Conservation (phyloP, 768 basidiomycete species). For the Leccinum disarticulatum region DNA sequence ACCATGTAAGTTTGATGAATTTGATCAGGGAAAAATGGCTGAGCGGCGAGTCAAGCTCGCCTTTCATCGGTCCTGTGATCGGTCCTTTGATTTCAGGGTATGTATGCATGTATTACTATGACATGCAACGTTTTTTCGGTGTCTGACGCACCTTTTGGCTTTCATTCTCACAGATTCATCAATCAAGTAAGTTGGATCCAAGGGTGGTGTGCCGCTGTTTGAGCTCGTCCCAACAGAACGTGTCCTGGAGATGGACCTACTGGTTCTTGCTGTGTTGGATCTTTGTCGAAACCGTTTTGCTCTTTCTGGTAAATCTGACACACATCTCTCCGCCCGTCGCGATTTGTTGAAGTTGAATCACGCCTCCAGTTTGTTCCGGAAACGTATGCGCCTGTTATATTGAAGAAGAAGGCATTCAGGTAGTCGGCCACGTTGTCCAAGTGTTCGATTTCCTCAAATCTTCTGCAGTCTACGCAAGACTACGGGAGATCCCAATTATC, state of each 20-base stretch:
- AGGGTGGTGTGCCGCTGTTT: neutral
- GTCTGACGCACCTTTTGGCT: neutral
- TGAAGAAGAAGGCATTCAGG: conserved; percentile 59
- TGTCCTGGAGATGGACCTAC: conserved; percentile 78
- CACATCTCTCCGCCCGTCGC: too few relatives aligned
- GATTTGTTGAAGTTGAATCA: neutral
- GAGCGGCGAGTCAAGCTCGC: conserved; percentile 31
- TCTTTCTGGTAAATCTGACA: conserved; percentile 46
- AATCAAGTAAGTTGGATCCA: conserved; percentile 49
- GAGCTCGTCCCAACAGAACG: conserved; percentile 37
- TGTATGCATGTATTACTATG: conserved; percentile 17
- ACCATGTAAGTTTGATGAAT: conserved; percentile 34
- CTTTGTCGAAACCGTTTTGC: conserved; percentile 47
- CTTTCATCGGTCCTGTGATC: conserved; percentile 56
- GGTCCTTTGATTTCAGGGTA: conserved; percentile 62
- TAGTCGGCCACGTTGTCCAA: conserved; percentile 19
- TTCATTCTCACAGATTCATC: conserved; percentile 51
- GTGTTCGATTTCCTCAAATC: conserved; percentile 2
- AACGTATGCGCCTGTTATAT: conserved; percentile 63
- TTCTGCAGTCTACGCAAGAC: conserved; percentile 45
- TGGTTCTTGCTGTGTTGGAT: conserved; percentile 71
- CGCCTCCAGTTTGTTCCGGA: conserved; percentile 62
- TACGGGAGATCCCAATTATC: conserved; percentile 53
- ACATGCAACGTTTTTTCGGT: too few relatives aligned
- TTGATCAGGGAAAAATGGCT: neutral